Evolutionary conservation across 768 basidiomycete genomes (phyloP).

Genomic region (Lactifluus piperatus): DNA sequence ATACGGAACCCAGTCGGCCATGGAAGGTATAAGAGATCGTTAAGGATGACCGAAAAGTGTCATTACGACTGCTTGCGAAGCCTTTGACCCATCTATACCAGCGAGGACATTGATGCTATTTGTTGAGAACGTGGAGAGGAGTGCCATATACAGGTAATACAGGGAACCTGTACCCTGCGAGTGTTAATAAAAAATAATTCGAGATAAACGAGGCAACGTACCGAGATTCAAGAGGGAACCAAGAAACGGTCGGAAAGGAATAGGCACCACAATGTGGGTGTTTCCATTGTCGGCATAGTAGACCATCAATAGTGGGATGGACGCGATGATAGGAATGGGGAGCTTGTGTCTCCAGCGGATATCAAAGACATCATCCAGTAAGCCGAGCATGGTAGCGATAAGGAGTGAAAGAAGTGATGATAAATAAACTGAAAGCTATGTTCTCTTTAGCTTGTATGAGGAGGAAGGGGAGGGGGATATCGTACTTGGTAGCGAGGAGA

Average conservation of each 20-base stretch:
- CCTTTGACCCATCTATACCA: constrained; percentile 95
- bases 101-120: constrained; percentile 99
- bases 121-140: constrained; percentile 95
- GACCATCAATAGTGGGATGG: constrained; percentile 90
- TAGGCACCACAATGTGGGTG: constrained; percentile 88
- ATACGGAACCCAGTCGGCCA: constrained; percentile 70
- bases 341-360: constrained; percentile 98
- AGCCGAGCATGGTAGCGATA: constrained; percentile 89
- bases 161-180: constrained; percentile 55
- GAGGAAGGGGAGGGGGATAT: neutral
- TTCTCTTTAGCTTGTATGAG: neutral
- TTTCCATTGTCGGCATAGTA: constrained; percentile 94
- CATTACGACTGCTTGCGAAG: constrained; percentile 87
- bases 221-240: constrained; percentile 84
- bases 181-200: constrained; percentile 2
- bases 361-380: constrained; percentile 96
- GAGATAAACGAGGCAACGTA: constrained; percentile 30
- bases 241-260: constrained; percentile 64
- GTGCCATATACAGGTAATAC: constrained; percentile 94
- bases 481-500: constrained; percentile 75
- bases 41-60: constrained; percentile 82
- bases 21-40: constrained; percentile 92
- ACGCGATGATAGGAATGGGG: constrained; percentile 93
- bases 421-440: constrained; percentile 81
- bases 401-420: constrained; percentile 85